Base-by-base conservation (phyloP, 371 early-diverging fungal species). In the Mortierella sp. region DNA sequence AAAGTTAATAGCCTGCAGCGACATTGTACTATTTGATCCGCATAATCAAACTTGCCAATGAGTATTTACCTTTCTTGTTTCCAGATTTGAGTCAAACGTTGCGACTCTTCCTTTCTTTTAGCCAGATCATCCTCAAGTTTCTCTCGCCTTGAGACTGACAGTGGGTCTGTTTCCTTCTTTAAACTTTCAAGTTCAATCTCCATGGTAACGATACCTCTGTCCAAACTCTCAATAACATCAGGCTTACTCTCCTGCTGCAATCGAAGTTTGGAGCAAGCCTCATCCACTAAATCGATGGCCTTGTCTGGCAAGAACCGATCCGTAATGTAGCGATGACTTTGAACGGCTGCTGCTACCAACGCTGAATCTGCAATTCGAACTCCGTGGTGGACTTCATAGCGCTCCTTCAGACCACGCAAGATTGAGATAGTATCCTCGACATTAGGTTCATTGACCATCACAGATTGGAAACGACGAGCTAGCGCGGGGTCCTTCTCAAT, bases 211-310 rank as follows among this genome's bases (percentile, higher is more conserved):
- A 94, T 93, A 49, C 91, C 86, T 12, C 95, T 88, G 51, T 94
- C 95, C 40, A 94, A 70, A 45, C 86, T 91, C 78, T 94, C 90
- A 51, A 96, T 86, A 18, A 89, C 90, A 70, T 94, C 93, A 0
- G 96, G 96, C 75, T 96, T 94, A 78, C 92, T 92, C 75, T 97
- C 96, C 83, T 95, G 92, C 59, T 94, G 91, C 24, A 96, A 86
- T 49, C 95, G 83, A 30, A 94, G 87, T 63, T 93, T 93, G 11
- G 95, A 92, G 74, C 96, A 96, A 0, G 97, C 96, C 75, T 95
- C 95, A 78, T 97, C 97, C 20, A 97, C 87, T 4, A 97, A 78
- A 85, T 97, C 97, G 77, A 97, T 96, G 6, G 97, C 97, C 64
- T 89, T 89, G 66, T 93, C 93, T 14, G 93, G 93, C 55, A 93